phyloP scores from a whole-genome alignment of 129 eudicot species.

The Flaveria ramosissima region DNA sequence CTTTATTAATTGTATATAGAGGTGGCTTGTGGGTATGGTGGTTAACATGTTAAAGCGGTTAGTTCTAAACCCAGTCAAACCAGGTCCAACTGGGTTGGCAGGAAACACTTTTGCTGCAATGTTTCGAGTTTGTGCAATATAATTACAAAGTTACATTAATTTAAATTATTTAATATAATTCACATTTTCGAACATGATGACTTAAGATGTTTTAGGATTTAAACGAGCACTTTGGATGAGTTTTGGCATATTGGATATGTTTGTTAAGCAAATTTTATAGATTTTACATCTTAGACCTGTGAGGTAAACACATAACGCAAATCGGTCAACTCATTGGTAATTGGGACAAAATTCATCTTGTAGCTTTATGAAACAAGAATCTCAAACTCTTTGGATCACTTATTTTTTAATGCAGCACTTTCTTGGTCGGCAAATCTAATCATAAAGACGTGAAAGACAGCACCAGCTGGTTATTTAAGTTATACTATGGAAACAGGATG shows the following conservation, averaged over 20 bases:
- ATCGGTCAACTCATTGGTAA: not conserved
- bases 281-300: constrained; percentile 1
- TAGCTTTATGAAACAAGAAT: constrained; percentile 1
- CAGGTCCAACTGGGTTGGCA: not conserved
- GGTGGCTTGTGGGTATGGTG: not conserved
- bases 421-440: constrained; percentile 88
- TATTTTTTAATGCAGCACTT: constrained; percentile 61
- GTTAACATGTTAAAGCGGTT: not conserved
- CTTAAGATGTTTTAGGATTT: constrained; percentile 13
- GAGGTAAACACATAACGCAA: not conserved
- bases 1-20: not conserved
- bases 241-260: not conserved
- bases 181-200: not conserved
- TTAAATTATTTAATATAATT: not conserved
- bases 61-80: not conserved
- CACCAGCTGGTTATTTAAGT: constrained; percentile 84
- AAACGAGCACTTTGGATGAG: not conserved
- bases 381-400: constrained; percentile 6
- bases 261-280: not conserved
- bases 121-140: not conserved
- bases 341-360: not conserved
- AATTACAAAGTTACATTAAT: constrained; percentile 9
- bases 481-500: constrained; percentile 81
- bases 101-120: not conserved
- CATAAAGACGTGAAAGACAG: constrained; percentile 98